A percentile compares a stretch with the other conserved stretches of the same genome.
Evolutionary conservation across 257 asterid species (phyloP).

Genomic region (Gynochthodes officinalis): DNA sequence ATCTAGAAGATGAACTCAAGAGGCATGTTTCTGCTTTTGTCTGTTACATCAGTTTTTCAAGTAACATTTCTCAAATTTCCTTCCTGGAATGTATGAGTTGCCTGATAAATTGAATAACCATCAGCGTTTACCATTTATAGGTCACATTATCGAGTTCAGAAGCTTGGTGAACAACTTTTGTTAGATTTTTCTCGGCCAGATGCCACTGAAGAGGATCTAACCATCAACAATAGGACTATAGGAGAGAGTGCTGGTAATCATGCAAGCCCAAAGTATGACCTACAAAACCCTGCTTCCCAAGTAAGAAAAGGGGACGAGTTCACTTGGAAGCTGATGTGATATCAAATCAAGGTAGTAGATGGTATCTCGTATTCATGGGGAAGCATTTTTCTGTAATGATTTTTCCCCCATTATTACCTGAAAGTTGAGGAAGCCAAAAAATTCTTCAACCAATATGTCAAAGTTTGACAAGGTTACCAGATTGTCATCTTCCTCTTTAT

Average conservation of each 20-base stretch:
- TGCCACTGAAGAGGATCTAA: conserved; percentile 42
- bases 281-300: conserved; percentile 43
- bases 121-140: conserved; percentile 30
- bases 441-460: conserved; percentile 31
- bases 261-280: conserved; percentile 39
- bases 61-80: conserved; percentile 5
- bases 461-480: conserved; percentile 35
- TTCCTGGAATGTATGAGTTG: neutral
- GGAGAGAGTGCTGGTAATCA: conserved; percentile 45
- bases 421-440: conserved; percentile 34
- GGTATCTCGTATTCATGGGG: neutral
- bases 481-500: neutral
- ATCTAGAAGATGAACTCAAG: conserved; percentile 78
- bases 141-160: conserved; percentile 71
- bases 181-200: conserved; percentile 41
- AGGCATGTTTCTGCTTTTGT: conserved; percentile 44
- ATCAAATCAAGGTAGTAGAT: conserved; percentile 50
- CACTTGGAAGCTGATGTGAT: conserved; percentile 38
- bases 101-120: neutral
- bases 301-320: conserved; percentile 50
- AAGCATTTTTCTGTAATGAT: neutral
- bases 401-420: neutral
- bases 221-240: conserved; percentile 37
- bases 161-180: conserved; percentile 66
- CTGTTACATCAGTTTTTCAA: conserved; percentile 1